These are phyloP conservation scores for Calonectria multiphialidica DNA, from an alignment of 2,329 filamentous ascomycete species.

Conservation along the genomic window DNA sequence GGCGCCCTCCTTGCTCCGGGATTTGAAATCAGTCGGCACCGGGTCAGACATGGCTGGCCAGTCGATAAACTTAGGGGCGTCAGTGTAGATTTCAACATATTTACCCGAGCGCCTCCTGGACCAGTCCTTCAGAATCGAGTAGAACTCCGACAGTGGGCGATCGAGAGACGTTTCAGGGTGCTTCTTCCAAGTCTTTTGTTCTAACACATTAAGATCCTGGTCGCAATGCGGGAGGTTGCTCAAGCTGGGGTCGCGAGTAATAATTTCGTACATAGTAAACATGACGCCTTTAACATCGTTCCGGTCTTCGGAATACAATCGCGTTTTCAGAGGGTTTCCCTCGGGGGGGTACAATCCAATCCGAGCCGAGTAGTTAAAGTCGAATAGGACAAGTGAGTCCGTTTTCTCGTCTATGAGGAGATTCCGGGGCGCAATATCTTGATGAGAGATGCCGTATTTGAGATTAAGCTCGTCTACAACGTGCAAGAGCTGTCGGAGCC, in stretches of 20 bases:
- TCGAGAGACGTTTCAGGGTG: slow-evolving; percentile 50
- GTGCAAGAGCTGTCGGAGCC: slow-evolving; percentile 49
- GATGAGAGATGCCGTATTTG: slow-evolving; percentile 51
- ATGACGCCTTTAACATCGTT: slow-evolving; percentile 51
- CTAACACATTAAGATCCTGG: slow-evolving; percentile 35
- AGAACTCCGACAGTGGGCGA: slow-evolving; percentile 44
- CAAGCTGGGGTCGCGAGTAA: slow-evolving; percentile 46
- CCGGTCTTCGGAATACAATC: slow-evolving; percentile 25
- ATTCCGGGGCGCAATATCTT: slow-evolving; percentile 54
- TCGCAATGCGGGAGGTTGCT: slow-evolving; percentile 38
- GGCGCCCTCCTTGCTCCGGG: slow-evolving; percentile 1
- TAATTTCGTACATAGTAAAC: slow-evolving; percentile 53
- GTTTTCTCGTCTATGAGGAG: slow-evolving; percentile 50
- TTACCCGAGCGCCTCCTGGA: slow-evolving; percentile 19
- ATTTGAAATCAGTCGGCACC: slow-evolving; percentile 8
- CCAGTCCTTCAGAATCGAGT: slow-evolving; percentile 43
- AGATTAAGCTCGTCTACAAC: slow-evolving; percentile 51
- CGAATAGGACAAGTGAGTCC: slow-evolving; percentile 50
- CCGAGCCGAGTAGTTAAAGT: slow-evolving; percentile 49
- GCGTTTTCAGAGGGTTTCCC: background rate
- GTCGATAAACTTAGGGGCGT: slow-evolving; percentile 37
- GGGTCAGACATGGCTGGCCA: slow-evolving; percentile 36
- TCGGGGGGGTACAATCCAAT: slow-evolving; percentile 34
- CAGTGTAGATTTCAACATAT: slow-evolving; percentile 24
- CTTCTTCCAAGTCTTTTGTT: slow-evolving; percentile 43